Base-by-base conservation (phyloP, 805 yeast genomes). In the Lachancea mirantina region DNA sequence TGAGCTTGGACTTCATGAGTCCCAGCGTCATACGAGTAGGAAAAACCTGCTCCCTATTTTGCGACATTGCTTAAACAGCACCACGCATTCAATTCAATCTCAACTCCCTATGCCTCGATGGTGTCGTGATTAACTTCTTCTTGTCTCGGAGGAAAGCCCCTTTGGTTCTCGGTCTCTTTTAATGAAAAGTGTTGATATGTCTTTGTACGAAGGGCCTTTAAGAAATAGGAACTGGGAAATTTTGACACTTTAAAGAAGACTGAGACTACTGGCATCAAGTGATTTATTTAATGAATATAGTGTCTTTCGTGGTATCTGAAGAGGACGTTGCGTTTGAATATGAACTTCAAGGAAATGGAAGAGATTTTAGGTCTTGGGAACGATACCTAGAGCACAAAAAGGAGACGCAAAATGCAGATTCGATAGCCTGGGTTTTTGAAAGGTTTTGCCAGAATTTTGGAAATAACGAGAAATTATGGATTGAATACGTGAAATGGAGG, bases 1-100 rank as follows among this genome's bases (percentile, higher is more conserved):
- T 89, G 56, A 92, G 74, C 62, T 92, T 92, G 40, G 83, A 74
- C 68, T 92, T 92, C 97, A 92, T 92, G 39, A 84, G 60, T 30
- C 95, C 87, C 47, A 89, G 74, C 39, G 97, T 89, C 96, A 88
- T 88, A 64, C 96, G 88, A 32, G 97, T 88, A 20, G 97, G 96
- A 61, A 88, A 88, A 28, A 88, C 97, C 56, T 84, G 94, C 59
- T 88, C 97, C 70, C 97, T 82, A 20, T 46, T 49, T 17, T 50
- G 46, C 19, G 61, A 56, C 56, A 51, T 50, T 14, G n/a, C 32
- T 17, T 25, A 15, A 14, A 9, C 6, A 25, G 15, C 10, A n/a
- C 28, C 18, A 14, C 11, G 28, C 7, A 25, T 18, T n/a, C n/a
- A n/a, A n/a, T n/a, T n/a, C n/a, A n/a, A n/a, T n/a, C n/a, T n/a